Base-by-base conservation (phyloP, 768 basidiomycete genomes). In the Rhodotorula sphaerocarpa region DNA sequence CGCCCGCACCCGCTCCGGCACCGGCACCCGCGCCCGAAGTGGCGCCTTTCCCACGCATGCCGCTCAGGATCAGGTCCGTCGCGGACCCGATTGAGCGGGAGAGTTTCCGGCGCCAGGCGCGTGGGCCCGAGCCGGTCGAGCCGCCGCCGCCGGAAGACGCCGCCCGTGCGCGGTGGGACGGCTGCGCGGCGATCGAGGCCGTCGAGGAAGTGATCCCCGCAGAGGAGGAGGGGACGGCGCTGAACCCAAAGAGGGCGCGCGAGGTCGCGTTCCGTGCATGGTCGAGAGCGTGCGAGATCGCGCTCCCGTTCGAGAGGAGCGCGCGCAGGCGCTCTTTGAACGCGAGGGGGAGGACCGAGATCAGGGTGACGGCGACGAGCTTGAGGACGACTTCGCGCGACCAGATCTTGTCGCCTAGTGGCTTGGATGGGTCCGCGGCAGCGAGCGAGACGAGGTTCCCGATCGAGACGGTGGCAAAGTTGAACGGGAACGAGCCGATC, bases 401-500 rank as follows among this genome's bases (percentile, higher is more conserved):
- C 72, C 72, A 73, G 65, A 73, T 71, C 52, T 65, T 61, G 67
- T 68, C 57, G 33, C 57, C 50, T 34, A 71, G 60, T 15, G 65
- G 42, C 18, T 57, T 50, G 25, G 61, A 55, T 6, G 67, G 59
- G 54, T 63, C 70, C 3, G 67, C 57, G 2, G 66, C 59, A 41
- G 68, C 67, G 55, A 70, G 52, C 21, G 67, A 65, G 46, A 72
- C 61, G 56, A 72, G 52, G 18, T 67, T 59, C 30, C 72, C 72
- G 51, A 72, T 48, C 31, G 68, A 68, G 50, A 68, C 68, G 33
- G 72, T 73, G 23, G 65, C 71, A 30, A 70, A 70, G 56, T 73
- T 73, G 65, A 69, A 73, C 23, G 72, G 72, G 57, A 72, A 70
- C 2, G 67, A 70, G 16, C 72, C 72, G 41, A 73, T 47, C 34